Percentiles rank a stretch among this genome's conserved stretches.
These are phyloP conservation scores for Bipolaris victoriae DNA, from an alignment of 2,329 filamentous ascomycete genomes.

Conservation along the genomic window DNA sequence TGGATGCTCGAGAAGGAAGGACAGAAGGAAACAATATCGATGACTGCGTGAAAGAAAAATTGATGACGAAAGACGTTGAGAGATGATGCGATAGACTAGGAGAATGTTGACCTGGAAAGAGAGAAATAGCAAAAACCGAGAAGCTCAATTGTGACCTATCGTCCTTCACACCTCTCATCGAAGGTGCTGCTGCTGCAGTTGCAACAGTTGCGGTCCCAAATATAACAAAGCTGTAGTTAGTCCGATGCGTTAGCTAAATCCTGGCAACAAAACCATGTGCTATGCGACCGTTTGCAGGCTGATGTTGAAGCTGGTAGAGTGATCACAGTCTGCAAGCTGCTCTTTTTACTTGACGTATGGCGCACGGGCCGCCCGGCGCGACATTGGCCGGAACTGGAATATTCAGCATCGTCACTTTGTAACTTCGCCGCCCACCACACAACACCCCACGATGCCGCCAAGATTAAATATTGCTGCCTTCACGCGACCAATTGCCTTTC, in stretches of 20 bases:
- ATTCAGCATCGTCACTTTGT: slow-evolving; percentile 32
- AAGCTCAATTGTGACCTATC: no score
- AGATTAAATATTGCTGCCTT: slow-evolving; percentile 44
- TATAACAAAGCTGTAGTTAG: no score
- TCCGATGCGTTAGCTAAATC: no score
- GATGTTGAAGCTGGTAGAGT: not conserved
- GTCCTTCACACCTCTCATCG: no score
- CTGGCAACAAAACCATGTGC: no score
- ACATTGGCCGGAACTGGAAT: slow-evolving; percentile 15
- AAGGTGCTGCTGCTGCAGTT: no score
- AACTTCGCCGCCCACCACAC: slow-evolving; percentile 17
- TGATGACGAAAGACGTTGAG: not conserved
- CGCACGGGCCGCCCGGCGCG: slow-evolving; percentile 28
- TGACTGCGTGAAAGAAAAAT: not conserved
- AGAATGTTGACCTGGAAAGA: not conserved
- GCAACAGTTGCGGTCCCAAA: no score
- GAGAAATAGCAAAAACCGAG: not conserved
- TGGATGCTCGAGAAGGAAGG: not conserved
- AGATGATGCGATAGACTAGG: not conserved
- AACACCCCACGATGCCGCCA: slow-evolving; percentile 45
- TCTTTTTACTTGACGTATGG: slow-evolving; percentile 6
- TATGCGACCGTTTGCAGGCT: no score
- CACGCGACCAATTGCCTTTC: slow-evolving; percentile 42
- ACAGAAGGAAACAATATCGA: not conserved
- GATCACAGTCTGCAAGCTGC: not conserved